Percentiles rank a stretch among this genome's conserved stretches.
Conservation (phyloP, 371 early-diverging fungal genomes). For the Mortierella sp. region DNA sequence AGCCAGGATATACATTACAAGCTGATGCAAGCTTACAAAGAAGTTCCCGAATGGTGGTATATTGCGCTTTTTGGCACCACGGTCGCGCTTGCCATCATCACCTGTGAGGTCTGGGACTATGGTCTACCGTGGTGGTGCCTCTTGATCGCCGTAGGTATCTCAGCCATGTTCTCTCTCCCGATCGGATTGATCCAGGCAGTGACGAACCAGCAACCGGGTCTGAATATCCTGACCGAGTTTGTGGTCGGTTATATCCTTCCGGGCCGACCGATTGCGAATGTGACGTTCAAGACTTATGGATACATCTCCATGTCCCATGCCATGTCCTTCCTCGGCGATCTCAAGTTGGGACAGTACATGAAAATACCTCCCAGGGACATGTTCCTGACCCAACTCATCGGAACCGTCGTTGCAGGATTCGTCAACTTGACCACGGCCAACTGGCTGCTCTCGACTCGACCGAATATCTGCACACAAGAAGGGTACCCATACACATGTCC, state of each 20-base stretch:
- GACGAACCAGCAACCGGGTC: constrained; percentile 75
- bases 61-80: constrained; percentile 65
- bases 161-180: constrained; percentile 77
- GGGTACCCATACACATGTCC: constrained; percentile 69
- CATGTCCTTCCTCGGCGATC: constrained; percentile 58
- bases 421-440: constrained; percentile 71
- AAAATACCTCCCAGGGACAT: constrained; percentile 80
- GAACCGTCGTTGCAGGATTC: constrained; percentile 70
- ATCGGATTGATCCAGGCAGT: constrained; percentile 84
- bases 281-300: constrained; percentile 63
- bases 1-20: constrained; percentile 54
- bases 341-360: constrained; percentile 72
- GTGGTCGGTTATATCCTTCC: constrained; percentile 71
- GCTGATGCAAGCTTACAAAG: constrained; percentile 62
- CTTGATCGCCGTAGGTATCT: constrained; percentile 71
- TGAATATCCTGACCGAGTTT: constrained; percentile 79
- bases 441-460: constrained; percentile 67
- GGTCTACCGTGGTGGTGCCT: constrained; percentile 79
- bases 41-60: constrained; percentile 86
- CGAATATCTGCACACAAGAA: constrained; percentile 65
- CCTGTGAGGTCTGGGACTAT: constrained; percentile 69
- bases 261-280: constrained; percentile 61
- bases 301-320: constrained; percentile 67
- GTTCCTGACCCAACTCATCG: constrained; percentile 69
- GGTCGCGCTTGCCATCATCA: constrained; percentile 66